Conservation (phyloP, 176 grass and related monocot species). For the Aegilops speltoides region DNA sequence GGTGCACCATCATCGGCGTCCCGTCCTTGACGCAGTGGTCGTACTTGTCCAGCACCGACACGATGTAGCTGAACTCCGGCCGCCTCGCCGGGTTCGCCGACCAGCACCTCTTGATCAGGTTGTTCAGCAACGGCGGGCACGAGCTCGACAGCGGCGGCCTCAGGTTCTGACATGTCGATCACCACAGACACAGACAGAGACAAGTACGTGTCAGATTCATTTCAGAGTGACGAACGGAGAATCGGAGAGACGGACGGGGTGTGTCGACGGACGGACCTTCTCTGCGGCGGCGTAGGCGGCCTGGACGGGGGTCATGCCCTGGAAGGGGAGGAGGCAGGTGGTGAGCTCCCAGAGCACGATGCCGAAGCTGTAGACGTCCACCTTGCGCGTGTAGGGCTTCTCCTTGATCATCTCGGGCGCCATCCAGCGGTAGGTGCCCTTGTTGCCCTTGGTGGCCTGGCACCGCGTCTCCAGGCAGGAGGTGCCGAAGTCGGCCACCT, state of each 20-base stretch:
- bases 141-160: slow-evolving; percentile 75
- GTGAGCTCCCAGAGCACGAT: slow-evolving; percentile 99
- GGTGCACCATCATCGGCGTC: slow-evolving; percentile 63
- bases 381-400: slow-evolving; percentile 93
- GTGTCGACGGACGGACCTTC: slow-evolving; percentile 44
- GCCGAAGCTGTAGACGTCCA: slow-evolving; percentile 98
- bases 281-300: slow-evolving; percentile 84
- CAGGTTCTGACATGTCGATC: slow-evolving; percentile 48
- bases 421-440: slow-evolving; percentile 99
- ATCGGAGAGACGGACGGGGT: not conserved
- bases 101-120: slow-evolving; percentile 89
- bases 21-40: slow-evolving; percentile 88
- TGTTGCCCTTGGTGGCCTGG: slow-evolving; percentile 79
- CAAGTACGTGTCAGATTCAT: not conserved
- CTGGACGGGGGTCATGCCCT: slow-evolving; percentile 98
- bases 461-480: slow-evolving; percentile 87
- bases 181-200: not conserved
- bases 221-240: not conserved
- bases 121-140: slow-evolving; percentile 79
- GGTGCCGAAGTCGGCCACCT: slow-evolving; percentile 95
- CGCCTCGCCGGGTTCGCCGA: slow-evolving; percentile 78
- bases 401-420: slow-evolving; percentile 97
- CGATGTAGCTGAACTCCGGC: slow-evolving; percentile 94
- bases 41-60: slow-evolving; percentile 90
- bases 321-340: slow-evolving; percentile 90